Evolutionary conservation across 2,329 filamentous ascomycete species (phyloP), one percentile per base, ranked within the genome.

Genomic region (Elsinoe necatrix): DNA sequence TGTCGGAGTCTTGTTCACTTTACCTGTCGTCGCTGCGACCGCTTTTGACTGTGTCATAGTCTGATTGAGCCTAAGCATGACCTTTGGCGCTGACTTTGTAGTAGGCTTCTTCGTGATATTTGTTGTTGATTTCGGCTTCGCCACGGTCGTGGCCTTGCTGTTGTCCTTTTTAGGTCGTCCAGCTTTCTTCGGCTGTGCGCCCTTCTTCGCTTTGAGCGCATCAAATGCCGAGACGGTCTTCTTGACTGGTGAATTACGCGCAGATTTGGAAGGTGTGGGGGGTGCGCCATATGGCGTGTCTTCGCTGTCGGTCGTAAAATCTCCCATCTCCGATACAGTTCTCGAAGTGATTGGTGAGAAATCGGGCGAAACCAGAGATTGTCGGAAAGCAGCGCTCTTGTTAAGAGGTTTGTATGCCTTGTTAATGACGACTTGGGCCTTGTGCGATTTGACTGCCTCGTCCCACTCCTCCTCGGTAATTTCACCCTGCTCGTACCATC

Each of bases 401-500:
- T 56, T 25, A 5, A 58, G 51, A 4, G 51, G 43, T 35, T 61
- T 61, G 57, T 56, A 61, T 6, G 57, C 55, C 21, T 34, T 48
- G 41, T 57, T 63, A 41, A 69, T 61, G 20, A 77, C 68, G 20
- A 77, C 70, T 16, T 69, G 65, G 37, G 72, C 59, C 12, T 63
- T 62, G n/a, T 67, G 3, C 5, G 34, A 65, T 60, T 73, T 58
- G 59, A 67, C 41, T 70, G 48, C 65, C 65, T 60, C 72, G 74
- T 50, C 69, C 67, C 34, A 68, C 67, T 60, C 77, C 18, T 73
- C 67, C 34, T 78, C 74, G 23, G 71, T 71, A 63, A 75, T 73
- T 56, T 75, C 71, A 56, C 73, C 70, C 65, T 51, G 68, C 62
- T 83, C 79, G 61, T 83, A 72, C 80, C 81, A 84, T 58, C 72